Evolutionary conservation across 1,139 yeast species (phyloP), one percentile per base, ranked within the genome.

Genomic region (Geotrichum cucujoidarum): DNA sequence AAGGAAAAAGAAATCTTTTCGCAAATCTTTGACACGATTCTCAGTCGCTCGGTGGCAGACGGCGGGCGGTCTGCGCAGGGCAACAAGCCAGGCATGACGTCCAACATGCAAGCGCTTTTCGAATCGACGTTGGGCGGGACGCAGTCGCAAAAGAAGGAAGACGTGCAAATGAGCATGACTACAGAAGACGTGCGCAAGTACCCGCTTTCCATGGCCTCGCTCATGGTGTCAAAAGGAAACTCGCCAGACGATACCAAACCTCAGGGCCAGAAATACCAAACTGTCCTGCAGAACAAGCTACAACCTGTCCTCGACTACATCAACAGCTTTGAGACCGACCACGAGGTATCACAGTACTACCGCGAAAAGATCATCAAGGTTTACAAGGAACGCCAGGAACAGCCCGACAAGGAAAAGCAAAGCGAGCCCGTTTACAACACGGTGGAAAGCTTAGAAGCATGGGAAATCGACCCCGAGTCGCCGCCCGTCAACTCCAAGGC

Each of bases 281-380:
- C 27, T 16, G 43, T 38, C 2, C 36, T 53, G 50, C 40, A 44
- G 27, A 34, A 52, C 40, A 49, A 50, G 31, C 42, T 57, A 8
- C 38, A 41, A 30, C 61, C 63, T 0, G 57, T 63, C 0, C 37
- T 60, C 30, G 52, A 52, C 16, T 59, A 63, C 40, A 59, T 65
- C 24, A 49, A 57, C n/a, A 30, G 43, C 7, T 35, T 65, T 30
- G 53, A 52, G 5, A 56, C 66, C 1, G 67, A 64, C 50, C 48
- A 50, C 16, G 60, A 60, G 34, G 55, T 66, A 4, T 41, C 55
- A 16, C 55, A 56, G 11, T 66, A 60, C 43, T 64, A 52, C 47
- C 45, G 46, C 27, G 40, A 47, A 1, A 47, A 45, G n/a, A 51
- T 64, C 11, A 38, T 63, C 14, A 14, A 36, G 24, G 13, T 16